phyloP scores from a whole-genome alignment of 1,139 yeast genomes.

The Suhomyces maxii region DNA sequence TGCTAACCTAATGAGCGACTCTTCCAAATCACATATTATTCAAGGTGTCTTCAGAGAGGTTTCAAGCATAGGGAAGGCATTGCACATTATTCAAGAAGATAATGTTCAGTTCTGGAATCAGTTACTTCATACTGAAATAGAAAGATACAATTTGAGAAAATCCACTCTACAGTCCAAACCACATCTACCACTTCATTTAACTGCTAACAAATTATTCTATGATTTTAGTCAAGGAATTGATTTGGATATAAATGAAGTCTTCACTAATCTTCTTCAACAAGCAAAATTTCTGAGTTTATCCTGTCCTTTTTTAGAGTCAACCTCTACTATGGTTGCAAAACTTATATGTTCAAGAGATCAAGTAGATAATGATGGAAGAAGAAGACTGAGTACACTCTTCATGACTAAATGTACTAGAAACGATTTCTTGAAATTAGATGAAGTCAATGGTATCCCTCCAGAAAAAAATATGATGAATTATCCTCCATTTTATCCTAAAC shows the following conservation, averaged over 20 bases:
- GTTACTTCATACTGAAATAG: background rate
- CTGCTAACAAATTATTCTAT: constrained; percentile 17
- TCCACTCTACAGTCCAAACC: background rate
- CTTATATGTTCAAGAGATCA: constrained; percentile 15
- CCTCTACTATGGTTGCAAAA: constrained; percentile 14
- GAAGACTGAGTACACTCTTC: background rate
- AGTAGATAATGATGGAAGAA: background rate
- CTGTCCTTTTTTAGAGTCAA: constrained; percentile 18
- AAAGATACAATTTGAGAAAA: background rate
- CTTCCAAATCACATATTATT: constrained; percentile 16
- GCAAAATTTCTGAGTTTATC: constrained; percentile 11
- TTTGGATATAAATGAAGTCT: constrained; percentile 9
- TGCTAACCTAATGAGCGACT: constrained; percentile 12
- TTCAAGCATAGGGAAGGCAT: constrained; percentile 10
- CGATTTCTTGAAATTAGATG: constrained; percentile 10
- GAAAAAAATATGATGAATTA: constrained; percentile 28
- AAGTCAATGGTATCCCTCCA: constrained; percentile 23
- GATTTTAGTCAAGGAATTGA: constrained; percentile 23
- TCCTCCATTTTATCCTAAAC: constrained; percentile 26
- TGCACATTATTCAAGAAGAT: background rate
- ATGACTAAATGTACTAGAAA: background rate
- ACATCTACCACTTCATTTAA: constrained; percentile 15
- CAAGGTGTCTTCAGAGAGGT: constrained; percentile 25
- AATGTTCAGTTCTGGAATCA: background rate
- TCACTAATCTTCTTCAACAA: constrained; percentile 13